These are phyloP conservation scores for Torulaspora franciscae DNA, from an alignment of 805 yeast genomes.

Conservation along the genomic window DNA sequence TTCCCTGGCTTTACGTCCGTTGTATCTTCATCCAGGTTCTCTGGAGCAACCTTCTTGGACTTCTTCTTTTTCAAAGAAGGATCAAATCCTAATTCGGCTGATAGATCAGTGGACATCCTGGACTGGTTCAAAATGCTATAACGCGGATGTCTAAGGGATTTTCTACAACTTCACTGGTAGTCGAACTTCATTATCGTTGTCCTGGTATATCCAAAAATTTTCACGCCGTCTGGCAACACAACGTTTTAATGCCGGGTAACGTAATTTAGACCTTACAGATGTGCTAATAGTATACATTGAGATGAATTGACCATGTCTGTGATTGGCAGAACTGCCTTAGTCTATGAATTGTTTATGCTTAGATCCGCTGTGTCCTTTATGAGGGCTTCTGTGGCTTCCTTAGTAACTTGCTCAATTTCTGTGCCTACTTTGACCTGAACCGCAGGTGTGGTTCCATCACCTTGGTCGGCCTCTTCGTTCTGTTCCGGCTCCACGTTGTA, in stretches of 20 bases:
- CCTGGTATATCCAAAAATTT: constrained; percentile 10
- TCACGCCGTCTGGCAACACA: constrained; percentile 9
- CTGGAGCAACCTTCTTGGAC: constrained; percentile 53
- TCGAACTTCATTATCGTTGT: background rate
- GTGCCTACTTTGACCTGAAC: constrained; percentile 46
- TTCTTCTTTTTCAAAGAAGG: constrained; percentile 74
- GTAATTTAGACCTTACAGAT: background rate
- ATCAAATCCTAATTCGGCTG: constrained; percentile 56
- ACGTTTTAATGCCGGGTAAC: constrained; percentile 9
- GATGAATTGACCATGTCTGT: background rate
- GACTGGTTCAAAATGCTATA: background rate
- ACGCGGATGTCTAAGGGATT: background rate
- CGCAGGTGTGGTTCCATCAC: constrained; percentile 34
- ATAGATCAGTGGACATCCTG: constrained; percentile 33
- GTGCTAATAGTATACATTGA: constrained; percentile 4
- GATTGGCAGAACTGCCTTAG: background rate
- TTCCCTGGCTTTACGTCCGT: constrained; percentile 32
- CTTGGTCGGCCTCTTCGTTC: constrained; percentile 44
- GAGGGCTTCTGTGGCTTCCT: constrained; percentile 43
- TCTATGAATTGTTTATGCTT: constrained; percentile 5
- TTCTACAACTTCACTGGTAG: background rate
- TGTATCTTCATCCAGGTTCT: constrained; percentile 38
- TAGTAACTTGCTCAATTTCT: constrained; percentile 46
- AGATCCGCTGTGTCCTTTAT: constrained; percentile 21
- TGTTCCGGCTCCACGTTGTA: constrained; percentile 65